phyloP scores from a whole-genome alignment of 257 asterid genomes.

The Solanum infundibuliforme region DNA sequence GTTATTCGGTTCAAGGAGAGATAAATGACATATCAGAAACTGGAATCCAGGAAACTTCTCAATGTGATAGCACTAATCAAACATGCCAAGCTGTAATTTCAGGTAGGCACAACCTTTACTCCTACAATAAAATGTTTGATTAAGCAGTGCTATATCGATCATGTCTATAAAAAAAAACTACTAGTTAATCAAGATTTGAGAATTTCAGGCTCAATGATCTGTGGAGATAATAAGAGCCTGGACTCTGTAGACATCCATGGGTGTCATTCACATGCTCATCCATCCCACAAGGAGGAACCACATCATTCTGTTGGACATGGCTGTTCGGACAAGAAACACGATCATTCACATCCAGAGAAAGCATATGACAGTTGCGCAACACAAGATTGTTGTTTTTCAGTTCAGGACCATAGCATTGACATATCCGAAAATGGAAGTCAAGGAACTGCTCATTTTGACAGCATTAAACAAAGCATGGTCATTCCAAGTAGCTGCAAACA shows the following conservation, averaged over 20 bases:
- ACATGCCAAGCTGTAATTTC: background rate
- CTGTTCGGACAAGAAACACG: background rate
- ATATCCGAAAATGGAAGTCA: background rate
- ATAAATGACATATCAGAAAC: background rate
- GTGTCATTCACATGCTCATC: background rate
- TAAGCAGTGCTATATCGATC: background rate
- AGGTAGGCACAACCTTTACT: background rate
- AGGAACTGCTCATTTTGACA: background rate
- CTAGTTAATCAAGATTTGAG: background rate
- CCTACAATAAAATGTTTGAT: background rate
- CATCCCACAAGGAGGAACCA: conserved; percentile 4
- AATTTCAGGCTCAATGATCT: background rate
- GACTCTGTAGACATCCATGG: background rate
- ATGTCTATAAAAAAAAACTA: background rate
- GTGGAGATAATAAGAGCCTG: conserved; percentile 4
- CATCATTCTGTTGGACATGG: background rate
- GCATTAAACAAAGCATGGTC: background rate
- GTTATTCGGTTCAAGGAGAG: background rate
- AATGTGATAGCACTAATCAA: background rate
- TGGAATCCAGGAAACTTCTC: background rate
- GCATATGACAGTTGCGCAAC: background rate
- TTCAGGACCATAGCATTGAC: background rate
- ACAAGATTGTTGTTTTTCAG: background rate
- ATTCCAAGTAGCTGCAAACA: background rate
- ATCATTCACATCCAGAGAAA: background rate